A percentile compares a stretch with the other conserved stretches of the same genome.
Evolutionary conservation across 176 grass and related monocot genomes (phyloP).

Genomic region (Hyparrhenia diplandra): DNA sequence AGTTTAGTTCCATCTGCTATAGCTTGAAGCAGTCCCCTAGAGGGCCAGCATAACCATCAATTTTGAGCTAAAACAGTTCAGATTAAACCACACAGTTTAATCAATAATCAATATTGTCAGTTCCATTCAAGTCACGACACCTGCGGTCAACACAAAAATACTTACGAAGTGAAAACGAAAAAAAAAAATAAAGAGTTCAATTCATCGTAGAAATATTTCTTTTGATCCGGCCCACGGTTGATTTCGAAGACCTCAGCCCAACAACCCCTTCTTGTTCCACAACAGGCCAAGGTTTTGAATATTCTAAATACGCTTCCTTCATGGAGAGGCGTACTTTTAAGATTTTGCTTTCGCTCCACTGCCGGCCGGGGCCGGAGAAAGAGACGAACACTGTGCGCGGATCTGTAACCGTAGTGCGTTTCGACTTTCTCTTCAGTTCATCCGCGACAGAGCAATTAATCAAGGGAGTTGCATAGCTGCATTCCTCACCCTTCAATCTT

Average conservation of each 20-base stretch:
- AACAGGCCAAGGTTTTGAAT: neutral
- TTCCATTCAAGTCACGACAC: neutral
- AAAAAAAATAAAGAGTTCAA: neutral
- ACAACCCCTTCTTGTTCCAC: neutral
- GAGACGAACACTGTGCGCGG: neutral
- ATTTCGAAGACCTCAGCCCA: neutral
- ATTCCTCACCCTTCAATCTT: neutral
- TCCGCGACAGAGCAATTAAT: slow-evolving; percentile 14
- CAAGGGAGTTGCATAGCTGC: neutral
- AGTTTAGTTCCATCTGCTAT: no score
- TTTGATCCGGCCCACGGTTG: neutral
- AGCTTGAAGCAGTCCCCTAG: no score
- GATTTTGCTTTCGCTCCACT: neutral
- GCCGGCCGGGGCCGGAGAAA: neutral
- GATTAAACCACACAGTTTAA: neutral
- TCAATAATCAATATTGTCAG: neutral
- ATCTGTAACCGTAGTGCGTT: slow-evolving; percentile 48
- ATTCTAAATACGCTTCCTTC: rapidly evolving
- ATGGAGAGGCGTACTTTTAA: neutral
- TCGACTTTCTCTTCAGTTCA: neutral
- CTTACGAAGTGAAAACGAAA: neutral
- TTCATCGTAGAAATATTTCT: neutral
- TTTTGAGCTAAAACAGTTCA: neutral
- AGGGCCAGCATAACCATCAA: no score
- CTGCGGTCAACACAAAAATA: neutral